Conservation (phyloP, 1,139 yeast genomes). For the Torulaspora globosa region DNA sequence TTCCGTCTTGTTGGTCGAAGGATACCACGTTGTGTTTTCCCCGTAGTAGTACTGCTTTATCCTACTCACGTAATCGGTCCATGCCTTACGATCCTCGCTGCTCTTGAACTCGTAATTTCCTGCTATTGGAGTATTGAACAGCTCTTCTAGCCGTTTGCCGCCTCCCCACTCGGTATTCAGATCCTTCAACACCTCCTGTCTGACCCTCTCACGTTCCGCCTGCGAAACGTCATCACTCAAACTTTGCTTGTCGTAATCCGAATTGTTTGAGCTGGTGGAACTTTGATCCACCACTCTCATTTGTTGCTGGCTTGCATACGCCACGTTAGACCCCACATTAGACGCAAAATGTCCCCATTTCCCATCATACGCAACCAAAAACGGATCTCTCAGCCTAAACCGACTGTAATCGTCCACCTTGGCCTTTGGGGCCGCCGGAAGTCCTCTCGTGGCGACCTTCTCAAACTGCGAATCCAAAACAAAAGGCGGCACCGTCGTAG, state of each 20-base stretch:
- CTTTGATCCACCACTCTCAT: slow-evolving; percentile 6
- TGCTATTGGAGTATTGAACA: slow-evolving; percentile 46
- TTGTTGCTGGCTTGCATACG: slow-evolving; percentile 22
- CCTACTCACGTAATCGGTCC: slow-evolving; percentile 30
- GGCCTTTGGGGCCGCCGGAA: slow-evolving; percentile 2
- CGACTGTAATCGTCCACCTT: slow-evolving; percentile 11
- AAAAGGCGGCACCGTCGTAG: slow-evolving; percentile 37
- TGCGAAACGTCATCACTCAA: slow-evolving; percentile 28
- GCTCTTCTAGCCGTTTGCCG: slow-evolving; percentile 54
- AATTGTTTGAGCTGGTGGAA: slow-evolving; percentile 9
- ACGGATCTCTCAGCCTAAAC: slow-evolving; percentile 24
- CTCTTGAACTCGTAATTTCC: slow-evolving; percentile 31
- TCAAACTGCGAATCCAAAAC: slow-evolving; percentile 28
- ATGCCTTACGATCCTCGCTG: slow-evolving; percentile 33
- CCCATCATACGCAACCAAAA: slow-evolving; percentile 23
- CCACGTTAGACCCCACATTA: slow-evolving; percentile 31
- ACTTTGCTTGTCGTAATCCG: slow-evolving; percentile 9
- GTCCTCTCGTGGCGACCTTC: slow-evolving; percentile 9
- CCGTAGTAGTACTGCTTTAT: slow-evolving; percentile 32
- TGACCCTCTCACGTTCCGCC: slow-evolving; percentile 27
- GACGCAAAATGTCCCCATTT: slow-evolving; percentile 30
- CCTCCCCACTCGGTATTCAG: slow-evolving; percentile 64
- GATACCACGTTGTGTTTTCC: slow-evolving; percentile 5
- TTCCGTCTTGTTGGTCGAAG: not conserved
- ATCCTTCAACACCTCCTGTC: slow-evolving; percentile 33